Evolutionary conservation across 495 filamentous ascomycete genomes (phyloP), one percentile per base, ranked within the genome.

Genomic region (Penicillium coffeae): DNA sequence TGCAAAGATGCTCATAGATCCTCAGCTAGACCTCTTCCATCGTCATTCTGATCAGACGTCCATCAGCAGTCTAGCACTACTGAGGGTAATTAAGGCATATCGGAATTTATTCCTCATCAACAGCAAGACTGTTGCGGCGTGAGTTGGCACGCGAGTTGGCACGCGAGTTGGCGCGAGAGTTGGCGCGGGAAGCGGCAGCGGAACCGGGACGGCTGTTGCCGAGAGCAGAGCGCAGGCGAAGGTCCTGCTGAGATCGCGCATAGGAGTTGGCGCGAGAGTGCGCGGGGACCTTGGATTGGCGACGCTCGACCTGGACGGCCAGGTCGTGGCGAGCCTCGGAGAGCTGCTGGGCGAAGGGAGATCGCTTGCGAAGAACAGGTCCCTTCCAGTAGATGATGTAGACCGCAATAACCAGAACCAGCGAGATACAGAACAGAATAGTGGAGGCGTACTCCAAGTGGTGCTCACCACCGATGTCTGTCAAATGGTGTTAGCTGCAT

Each of bases 341-440:
- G n/a, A 89, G 64, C 38, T 78, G 76, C 68, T 90, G 83, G 7
- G 88, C 88, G 56, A 92, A 91, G 0, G 80, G 80, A 13, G 84
- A 88, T 1, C 83, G 75, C 59, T 79, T 78, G 21, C 89, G 79
- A 5, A 92, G 74, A 1, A 48, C 52, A 0, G 86, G 86, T 0
- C 89, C 89, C 43, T 85, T 80, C 73, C 75, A 87, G 73, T 92
- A 92, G 52, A 91, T 84, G 30, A 84, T 71, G 55, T 89, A 92
- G 18, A 91, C 83, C 6, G 86, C 81, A 19, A 78, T 58, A 9
- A 89, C 85, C n/a, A 92, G 73, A 3, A 87, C 38, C 30, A 84
- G 62, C 0, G 87, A 80, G 51, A 92, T 85, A 55, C 72, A 78
- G 62, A 80, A 75, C 13, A 93, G 77, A 54, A 92, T 89, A 0